These are phyloP conservation scores for Starmerella stigmatis DNA, from an alignment of 805 yeast species.

Conservation along the genomic window DNA sequence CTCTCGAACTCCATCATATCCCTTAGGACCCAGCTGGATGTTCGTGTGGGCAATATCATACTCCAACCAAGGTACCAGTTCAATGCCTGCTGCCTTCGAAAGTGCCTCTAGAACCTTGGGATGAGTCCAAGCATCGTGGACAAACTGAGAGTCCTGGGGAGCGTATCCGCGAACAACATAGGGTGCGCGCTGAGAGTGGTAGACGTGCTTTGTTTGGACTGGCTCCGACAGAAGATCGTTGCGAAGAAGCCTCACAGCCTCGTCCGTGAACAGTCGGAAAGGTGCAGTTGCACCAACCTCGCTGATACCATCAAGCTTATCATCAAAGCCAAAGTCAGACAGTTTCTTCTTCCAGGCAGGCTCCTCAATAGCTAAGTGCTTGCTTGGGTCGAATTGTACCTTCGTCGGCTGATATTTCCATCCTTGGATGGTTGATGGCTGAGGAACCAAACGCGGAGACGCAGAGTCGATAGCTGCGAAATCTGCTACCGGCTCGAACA, in stretches of 20 bases:
- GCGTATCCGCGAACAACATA: constrained; percentile 43
- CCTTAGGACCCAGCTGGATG: constrained; percentile 27
- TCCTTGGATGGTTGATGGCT: background rate
- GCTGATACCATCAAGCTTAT: constrained; percentile 39
- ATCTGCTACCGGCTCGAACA: constrained; percentile 4
- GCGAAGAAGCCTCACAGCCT: constrained; percentile 50
- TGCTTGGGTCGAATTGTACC: constrained; percentile 31
- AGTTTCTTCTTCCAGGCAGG: constrained; percentile 34
- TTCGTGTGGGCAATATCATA: constrained; percentile 49
- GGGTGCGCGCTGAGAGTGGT: constrained; percentile 27
- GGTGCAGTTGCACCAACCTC: constrained; percentile 50
- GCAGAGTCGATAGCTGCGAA: constrained; percentile 2
- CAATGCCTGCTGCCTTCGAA: constrained; percentile 50
- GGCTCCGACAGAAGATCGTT: constrained; percentile 40
- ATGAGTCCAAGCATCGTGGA: constrained; percentile 48
- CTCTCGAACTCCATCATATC: constrained; percentile 12
- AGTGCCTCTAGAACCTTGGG: constrained; percentile 47
- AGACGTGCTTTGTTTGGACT: constrained; percentile 30
- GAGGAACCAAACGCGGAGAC: constrained; percentile 1
- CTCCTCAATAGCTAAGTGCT: constrained; percentile 31
- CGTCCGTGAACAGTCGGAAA: constrained; percentile 51
- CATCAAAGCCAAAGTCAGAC: constrained; percentile 41
- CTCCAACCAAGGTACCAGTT: constrained; percentile 45
- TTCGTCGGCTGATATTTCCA: constrained; percentile 16
- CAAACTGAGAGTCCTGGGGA: constrained; percentile 40